Evolutionary conservation across 495 filamentous ascomycete genomes (phyloP).

Genomic region (Neurospora sp.): DNA sequence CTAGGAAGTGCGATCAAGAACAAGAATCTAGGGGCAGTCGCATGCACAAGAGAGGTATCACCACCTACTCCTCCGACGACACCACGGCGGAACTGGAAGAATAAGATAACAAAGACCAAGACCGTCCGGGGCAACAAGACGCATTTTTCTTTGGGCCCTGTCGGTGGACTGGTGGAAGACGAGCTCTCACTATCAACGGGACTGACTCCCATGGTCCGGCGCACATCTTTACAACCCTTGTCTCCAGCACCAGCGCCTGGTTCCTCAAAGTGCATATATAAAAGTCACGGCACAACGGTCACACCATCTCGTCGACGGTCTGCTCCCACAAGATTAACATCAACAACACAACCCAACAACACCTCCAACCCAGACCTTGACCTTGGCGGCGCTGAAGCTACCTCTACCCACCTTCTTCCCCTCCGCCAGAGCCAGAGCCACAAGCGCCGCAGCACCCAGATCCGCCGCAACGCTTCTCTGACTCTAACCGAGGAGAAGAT

Average conservation of each 20-base stretch:
- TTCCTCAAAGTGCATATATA: neutral
- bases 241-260: conserved; percentile 34
- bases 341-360: conserved; percentile 18
- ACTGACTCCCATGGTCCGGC: conserved; percentile 56
- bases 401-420: conserved; percentile 42
- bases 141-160: neutral
- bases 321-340: neutral
- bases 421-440: conserved; percentile 49
- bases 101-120: neutral
- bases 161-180: neutral
- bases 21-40: neutral
- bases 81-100: neutral
- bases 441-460: conserved; percentile 59
- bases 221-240: conserved; percentile 40
- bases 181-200: conserved; percentile 44
- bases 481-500: conserved; percentile 57
- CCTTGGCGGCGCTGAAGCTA: conserved; percentile 13
- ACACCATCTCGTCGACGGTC: neutral
- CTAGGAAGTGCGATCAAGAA: neutral
- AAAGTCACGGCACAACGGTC: neutral
- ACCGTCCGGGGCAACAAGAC: neutral
- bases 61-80: neutral
- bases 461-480: conserved; percentile 49
- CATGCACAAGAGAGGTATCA: neutral
- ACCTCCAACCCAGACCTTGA: conserved; percentile 17